phyloP scores from a whole-genome alignment of 352 stramenopile species.

The Hyaloperonospora arabidopsidis region DNA sequence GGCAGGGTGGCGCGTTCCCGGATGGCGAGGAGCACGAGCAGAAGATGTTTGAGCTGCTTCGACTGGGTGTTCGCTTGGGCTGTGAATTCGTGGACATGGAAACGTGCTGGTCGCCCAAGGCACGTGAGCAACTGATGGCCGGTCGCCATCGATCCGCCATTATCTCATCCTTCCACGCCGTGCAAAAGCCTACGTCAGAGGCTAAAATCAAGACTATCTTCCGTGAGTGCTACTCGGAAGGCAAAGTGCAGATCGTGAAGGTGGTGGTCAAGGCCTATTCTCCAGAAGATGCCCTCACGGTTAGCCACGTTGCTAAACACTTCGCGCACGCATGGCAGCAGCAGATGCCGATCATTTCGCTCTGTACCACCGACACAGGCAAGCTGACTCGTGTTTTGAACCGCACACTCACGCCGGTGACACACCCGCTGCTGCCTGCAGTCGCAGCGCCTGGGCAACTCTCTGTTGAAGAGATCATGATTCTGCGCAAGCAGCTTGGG shows the following conservation, averaged over 20 bases:
- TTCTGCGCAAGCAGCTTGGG: conserved; percentile 67
- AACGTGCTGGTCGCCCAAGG: conserved; percentile 74
- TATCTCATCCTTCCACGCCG: conserved; percentile 75
- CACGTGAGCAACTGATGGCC: conserved; percentile 43
- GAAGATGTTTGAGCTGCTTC: conserved; percentile 83
- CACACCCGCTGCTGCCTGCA: conserved; percentile 87
- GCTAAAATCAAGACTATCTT: conserved; percentile 48
- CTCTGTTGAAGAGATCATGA: conserved; percentile 91
- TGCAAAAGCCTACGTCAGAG: conserved; percentile 45
- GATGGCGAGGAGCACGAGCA: conserved; percentile 80
- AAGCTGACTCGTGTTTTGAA: conserved; percentile 93
- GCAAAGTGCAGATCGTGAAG: conserved; percentile 85
- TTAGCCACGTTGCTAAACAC: conserved; percentile 54
- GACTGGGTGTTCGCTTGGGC: conserved; percentile 87
- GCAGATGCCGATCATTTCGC: conserved; percentile 89
- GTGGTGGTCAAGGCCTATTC: conserved; percentile 83
- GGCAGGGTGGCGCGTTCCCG: conserved; percentile 92
- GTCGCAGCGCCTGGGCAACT: conserved; percentile 95
- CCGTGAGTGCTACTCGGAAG: conserved; percentile 57
- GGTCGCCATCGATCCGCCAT: conserved; percentile 42
- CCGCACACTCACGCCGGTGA: conserved; percentile 92
- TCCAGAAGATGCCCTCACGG: conserved; percentile 82
- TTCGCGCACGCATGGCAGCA: conserved; percentile 47
- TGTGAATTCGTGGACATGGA: conserved; percentile 97
- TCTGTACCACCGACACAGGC: conserved; percentile 90